Percentiles rank a stretch among this genome's conserved stretches.
These are phyloP conservation scores for Trichoderma gamsii DNA, from an alignment of 495 filamentous ascomycete genomes.

Conservation along the genomic window DNA sequence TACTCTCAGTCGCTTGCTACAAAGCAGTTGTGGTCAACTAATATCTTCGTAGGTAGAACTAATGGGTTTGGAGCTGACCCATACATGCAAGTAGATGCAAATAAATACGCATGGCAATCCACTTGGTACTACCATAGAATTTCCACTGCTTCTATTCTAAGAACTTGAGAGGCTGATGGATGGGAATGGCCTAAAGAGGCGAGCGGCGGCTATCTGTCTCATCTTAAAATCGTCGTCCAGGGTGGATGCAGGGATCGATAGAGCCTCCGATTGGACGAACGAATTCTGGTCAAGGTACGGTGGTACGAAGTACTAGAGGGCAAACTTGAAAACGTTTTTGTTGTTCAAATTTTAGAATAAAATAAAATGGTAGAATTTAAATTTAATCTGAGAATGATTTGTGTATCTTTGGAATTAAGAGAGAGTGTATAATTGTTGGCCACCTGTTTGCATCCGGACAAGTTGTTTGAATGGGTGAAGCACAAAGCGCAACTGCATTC, in stretches of 20 bases:
- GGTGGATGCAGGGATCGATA: not conserved
- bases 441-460: too few relatives aligned
- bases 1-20: too few relatives aligned
- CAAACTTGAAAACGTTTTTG: too few relatives aligned
- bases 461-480: too few relatives aligned
- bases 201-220: slow-evolving; percentile 9
- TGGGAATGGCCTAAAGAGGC: not conserved
- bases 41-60: too few relatives aligned
- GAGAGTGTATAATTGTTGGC: too few relatives aligned
- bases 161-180: not conserved
- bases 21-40: too few relatives aligned
- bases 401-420: too few relatives aligned
- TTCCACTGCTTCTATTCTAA: not conserved
- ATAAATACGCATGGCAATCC: not conserved
- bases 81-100: not conserved
- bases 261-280: slow-evolving; percentile 2
- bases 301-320: not conserved
- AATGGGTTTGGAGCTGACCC: too few relatives aligned
- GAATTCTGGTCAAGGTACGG: not conserved
- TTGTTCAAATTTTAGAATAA: not conserved
- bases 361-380: too few relatives aligned
- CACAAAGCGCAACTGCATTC: too few relatives aligned
- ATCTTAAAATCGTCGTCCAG: not conserved
- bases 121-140: not conserved
- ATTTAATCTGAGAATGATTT: too few relatives aligned